Percentiles rank a stretch among this genome's conserved stretches.
Conservation (phyloP, 306 rosid genomes). For the Abrus precatorius region DNA sequence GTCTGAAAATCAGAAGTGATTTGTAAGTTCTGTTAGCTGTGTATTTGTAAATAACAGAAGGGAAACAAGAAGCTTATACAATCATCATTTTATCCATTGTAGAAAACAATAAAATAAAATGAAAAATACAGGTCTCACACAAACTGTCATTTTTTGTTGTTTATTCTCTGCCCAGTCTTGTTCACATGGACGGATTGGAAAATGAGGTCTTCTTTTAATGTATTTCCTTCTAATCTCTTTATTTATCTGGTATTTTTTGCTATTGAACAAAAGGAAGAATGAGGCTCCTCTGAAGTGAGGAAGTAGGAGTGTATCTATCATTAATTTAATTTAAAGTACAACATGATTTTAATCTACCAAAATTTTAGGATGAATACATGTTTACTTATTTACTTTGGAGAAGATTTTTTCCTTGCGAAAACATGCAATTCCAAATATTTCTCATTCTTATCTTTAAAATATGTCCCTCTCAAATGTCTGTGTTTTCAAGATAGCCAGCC, state of each 20-base stretch:
- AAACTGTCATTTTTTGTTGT: neutral
- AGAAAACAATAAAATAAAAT: neutral
- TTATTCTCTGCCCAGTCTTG: neutral
- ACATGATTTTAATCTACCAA: neutral
- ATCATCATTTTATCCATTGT: neutral
- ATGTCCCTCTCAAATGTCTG: neutral
- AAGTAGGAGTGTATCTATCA: neutral
- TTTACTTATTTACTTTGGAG: neutral
- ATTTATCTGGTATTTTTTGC: slow-evolving; percentile 14
- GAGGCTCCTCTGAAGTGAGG: neutral
- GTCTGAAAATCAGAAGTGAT: neutral
- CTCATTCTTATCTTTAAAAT: neutral
- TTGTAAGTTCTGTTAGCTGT: slow-evolving; percentile 8
- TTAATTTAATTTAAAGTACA: neutral
- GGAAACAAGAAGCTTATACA: neutral
- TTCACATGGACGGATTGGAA: slow-evolving; percentile 14
- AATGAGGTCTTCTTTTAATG: neutral
- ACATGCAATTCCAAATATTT: slow-evolving; percentile 1
- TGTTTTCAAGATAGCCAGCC: neutral
- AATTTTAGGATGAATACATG: neutral
- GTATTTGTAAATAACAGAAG: slow-evolving; percentile 23
- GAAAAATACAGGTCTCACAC: neutral
- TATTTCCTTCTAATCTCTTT: neutral
- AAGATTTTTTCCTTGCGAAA: neutral
- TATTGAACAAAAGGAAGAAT: neutral